Base-by-base conservation (phyloP, 371 early-diverging fungal genomes). In the Synchytrium microbalum region DNA sequence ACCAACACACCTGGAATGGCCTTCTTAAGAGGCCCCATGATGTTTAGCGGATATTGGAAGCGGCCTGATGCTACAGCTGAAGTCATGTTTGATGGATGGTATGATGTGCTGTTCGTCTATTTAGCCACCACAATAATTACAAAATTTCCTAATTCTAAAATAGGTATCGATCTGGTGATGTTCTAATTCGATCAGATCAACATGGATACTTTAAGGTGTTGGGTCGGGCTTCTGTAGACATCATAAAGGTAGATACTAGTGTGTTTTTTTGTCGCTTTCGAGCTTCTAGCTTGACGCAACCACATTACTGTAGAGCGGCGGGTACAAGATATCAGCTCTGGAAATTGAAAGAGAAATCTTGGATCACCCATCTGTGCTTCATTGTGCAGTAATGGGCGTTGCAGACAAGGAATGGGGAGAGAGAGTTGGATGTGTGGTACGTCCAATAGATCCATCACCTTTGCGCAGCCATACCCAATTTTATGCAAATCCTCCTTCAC, bases 291-390 rank as follows among this genome's bases (percentile, higher is more conserved):
- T n/a, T n/a, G n/a, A n/a, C n/a, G n/a, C n/a, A n/a, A n/a, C n/a
- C n/a, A n/a, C 67, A 1, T 10, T 19, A 19, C 28, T 24, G 13
- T 28, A 55, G 80, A 82, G 86, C 16, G 91, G 91, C 57, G 92
- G 92, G 16, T 91, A 88, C 75, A 93, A 92, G 74, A 75, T 93
- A 19, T 88, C 88, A 0, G 90, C 94, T 0, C 69, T 92, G 52
- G 91, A 90, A 67, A 83, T 93, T 46, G 94, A 93, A 70, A 84
- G 89, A 25, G 86, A 85, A 69, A 63, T 92, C 0, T 68, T 89
- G n/a, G 83, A 84, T 29, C 77, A 80, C 62, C 70, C 79, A 5
- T 58, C 60, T 60, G 75, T 92, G 25, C 65, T 66, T 28, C 92
- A 92, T 64, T 84, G 84, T 28, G 87, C 90, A 1, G 89, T 92